phyloP scores from a whole-genome alignment of 139 green algal genomes.

The Coelastrella sp. region DNA sequence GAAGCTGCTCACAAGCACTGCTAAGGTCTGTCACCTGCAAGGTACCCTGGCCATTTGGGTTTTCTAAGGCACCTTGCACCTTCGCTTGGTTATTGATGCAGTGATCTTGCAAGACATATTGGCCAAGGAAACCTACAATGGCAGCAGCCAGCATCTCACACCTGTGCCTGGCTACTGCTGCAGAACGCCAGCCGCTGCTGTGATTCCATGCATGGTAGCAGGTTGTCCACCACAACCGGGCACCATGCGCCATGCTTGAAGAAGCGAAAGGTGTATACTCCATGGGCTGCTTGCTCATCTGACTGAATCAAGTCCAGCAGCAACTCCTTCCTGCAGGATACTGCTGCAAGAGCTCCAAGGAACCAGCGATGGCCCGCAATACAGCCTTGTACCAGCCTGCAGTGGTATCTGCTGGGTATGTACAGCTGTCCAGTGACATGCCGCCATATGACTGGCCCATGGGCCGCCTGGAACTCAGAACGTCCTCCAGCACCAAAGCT shows the following conservation, averaged over 20 bases:
- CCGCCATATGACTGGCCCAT: slow-evolving; percentile 13
- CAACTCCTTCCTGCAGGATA: slow-evolving; percentile 20
- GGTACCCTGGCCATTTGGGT: no score
- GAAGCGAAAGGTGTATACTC: slow-evolving; percentile 23
- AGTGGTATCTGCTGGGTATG: neutral
- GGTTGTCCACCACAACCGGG: slow-evolving; percentile 9
- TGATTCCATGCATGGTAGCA: slow-evolving; percentile 31
- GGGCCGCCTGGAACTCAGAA: neutral
- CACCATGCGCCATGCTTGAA: slow-evolving; percentile 41
- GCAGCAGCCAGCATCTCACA: neutral
- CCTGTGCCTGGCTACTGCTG: slow-evolving; percentile 27
- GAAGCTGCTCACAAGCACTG: no score
- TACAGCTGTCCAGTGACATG: slow-evolving; percentile 10
- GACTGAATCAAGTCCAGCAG: slow-evolving; percentile 25
- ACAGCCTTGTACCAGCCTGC: slow-evolving; percentile 12
- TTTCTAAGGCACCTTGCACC: no score
- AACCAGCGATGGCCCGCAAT: slow-evolving; percentile 2
- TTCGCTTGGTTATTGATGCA: neutral
- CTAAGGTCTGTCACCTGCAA: no score
- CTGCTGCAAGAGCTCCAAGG: slow-evolving; percentile 4
- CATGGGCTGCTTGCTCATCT: neutral
- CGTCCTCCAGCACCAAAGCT: neutral
- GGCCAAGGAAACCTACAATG: neutral
- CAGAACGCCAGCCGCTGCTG: slow-evolving; percentile 22
- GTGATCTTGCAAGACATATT: no score